A percentile compares a stretch with the other conserved stretches of the same genome.
These are phyloP conservation scores for Basipetospora chlamydospora DNA, from an alignment of 2,329 filamentous ascomycete genomes.

Conservation along the genomic window DNA sequence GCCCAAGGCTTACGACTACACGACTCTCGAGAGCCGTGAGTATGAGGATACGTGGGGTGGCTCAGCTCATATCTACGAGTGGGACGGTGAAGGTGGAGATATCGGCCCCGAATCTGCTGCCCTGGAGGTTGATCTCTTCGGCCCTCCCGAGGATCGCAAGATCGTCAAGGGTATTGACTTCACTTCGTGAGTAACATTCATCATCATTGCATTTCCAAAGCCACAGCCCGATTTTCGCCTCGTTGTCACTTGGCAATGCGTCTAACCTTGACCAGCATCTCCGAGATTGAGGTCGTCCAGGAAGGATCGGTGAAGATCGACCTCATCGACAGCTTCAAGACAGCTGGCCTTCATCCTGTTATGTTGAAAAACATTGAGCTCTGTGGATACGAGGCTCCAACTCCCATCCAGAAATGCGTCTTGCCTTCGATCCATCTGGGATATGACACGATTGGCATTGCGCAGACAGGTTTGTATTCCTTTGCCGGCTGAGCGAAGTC, in stretches of 20 bases:
- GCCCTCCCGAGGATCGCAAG: slow-evolving; percentile 33
- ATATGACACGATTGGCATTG: slow-evolving; percentile 73
- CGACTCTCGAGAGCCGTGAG: slow-evolving; percentile 11
- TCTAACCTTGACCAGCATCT: slow-evolving; percentile 28
- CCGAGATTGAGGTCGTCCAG: slow-evolving; percentile 38
- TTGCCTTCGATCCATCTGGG: slow-evolving; percentile 66
- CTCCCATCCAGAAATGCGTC: slow-evolving; percentile 75
- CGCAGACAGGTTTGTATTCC: slow-evolving; percentile 63
- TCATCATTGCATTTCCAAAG: not conserved
- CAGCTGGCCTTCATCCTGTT: slow-evolving; percentile 72
- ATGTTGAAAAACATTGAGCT: slow-evolving; percentile 66
- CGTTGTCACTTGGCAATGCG: too few species aligned
- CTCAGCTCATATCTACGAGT: slow-evolving; percentile 61
- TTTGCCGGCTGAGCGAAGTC: too few species aligned
- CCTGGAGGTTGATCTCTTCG: slow-evolving; percentile 67
- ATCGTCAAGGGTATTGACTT: slow-evolving; percentile 46
- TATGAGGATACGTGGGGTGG: slow-evolving; percentile 26
- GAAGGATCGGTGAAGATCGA: slow-evolving; percentile 38
- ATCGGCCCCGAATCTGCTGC: slow-evolving; percentile 56
- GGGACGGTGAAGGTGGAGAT: slow-evolving; percentile 74
- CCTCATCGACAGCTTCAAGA: slow-evolving; percentile 45
- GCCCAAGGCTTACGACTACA: slow-evolving; percentile 33
- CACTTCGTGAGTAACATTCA: slow-evolving; percentile 33
- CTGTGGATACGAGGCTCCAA: slow-evolving; percentile 57
- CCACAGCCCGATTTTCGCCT: too few species aligned